These are phyloP conservation scores for Capronia epimyces DNA, from an alignment of 2,329 filamentous ascomycete genomes.

Conservation along the genomic window DNA sequence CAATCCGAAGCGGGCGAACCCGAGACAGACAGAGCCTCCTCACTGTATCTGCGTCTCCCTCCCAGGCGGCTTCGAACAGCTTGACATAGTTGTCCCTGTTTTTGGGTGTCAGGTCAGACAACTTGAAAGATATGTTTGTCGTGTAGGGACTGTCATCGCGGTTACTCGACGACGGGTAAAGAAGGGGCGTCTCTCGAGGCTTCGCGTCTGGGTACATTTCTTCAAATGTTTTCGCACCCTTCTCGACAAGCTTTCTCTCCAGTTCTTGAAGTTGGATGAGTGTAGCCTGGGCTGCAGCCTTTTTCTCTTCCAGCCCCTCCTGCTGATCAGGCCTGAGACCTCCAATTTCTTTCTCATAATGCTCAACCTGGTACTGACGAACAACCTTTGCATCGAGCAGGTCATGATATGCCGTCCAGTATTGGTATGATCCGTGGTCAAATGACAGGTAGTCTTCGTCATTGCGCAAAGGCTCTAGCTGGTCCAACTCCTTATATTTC, in stretches of 20 bases:
- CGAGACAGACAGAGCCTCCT: slow-evolving; percentile 58
- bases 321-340: slow-evolving; percentile 21
- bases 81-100: slow-evolving; percentile 57
- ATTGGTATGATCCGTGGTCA: slow-evolving; percentile 55
- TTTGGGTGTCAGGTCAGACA: slow-evolving; percentile 48
- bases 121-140: slow-evolving; percentile 48
- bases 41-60: slow-evolving; percentile 60
- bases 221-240: slow-evolving; percentile 61
- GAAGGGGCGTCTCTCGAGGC: neutral
- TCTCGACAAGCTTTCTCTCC: slow-evolving; percentile 50
- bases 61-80: slow-evolving; percentile 62
- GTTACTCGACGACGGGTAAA: too few relatives aligned
- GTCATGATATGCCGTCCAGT: slow-evolving; percentile 47
- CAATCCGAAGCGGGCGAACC: slow-evolving; percentile 62
- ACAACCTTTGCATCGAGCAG: slow-evolving; percentile 36
- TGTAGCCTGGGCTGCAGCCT: slow-evolving; percentile 48
- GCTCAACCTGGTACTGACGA: slow-evolving; percentile 26
- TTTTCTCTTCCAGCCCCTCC: slow-evolving; percentile 48
- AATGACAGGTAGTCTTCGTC: slow-evolving; percentile 48
- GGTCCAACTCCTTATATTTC: slow-evolving; percentile 2
- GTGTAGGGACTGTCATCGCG: slow-evolving; percentile 40
- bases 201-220: slow-evolving; percentile 55
- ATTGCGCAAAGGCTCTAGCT: slow-evolving; percentile 33
- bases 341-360: slow-evolving; percentile 37
- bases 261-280: slow-evolving; percentile 52